These are phyloP conservation scores for Schizothecium vesticola DNA, from an alignment of 495 filamentous ascomycete genomes.

Conservation along the genomic window DNA sequence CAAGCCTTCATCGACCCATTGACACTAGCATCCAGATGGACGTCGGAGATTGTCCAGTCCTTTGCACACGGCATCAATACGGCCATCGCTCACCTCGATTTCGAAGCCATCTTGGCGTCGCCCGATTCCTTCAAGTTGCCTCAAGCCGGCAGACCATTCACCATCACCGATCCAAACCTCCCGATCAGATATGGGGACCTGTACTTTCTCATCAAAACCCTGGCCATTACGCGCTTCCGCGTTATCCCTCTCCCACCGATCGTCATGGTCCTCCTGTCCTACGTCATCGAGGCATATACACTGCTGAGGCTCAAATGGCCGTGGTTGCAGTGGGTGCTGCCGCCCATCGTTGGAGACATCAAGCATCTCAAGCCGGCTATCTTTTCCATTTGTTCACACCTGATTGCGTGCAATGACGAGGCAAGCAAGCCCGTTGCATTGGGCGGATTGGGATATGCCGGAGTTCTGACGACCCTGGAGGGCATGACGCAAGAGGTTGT, in stretches of 20 bases:
- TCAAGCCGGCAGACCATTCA: conserved; percentile 38
- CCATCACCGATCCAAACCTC: conserved; percentile 37
- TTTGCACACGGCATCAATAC: conserved; percentile 56
- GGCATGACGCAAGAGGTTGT: conserved; percentile 50
- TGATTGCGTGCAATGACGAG: conserved; percentile 44
- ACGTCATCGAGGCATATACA: conserved; percentile 46
- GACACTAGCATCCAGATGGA: conserved; percentile 38
- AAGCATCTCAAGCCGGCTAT: conserved; percentile 49
- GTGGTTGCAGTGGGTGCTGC: conserved; percentile 40
- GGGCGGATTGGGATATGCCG: conserved; percentile 49
- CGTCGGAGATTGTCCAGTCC: conserved; percentile 44
- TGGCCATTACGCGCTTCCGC: conserved; percentile 29
- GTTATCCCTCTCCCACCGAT: conserved; percentile 36
- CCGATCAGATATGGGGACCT: conserved; percentile 32
- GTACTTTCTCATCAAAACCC: conserved; percentile 21
- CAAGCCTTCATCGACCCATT: background rate
- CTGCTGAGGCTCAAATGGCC: conserved; percentile 38
- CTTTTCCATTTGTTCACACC: conserved; percentile 48
- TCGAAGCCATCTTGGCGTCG: conserved; percentile 38
- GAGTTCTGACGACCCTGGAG: conserved; percentile 48
- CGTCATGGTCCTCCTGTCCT: conserved; percentile 42
- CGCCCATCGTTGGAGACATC: conserved; percentile 37
- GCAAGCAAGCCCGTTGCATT: conserved; percentile 36
- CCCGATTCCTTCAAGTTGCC: conserved; percentile 18
- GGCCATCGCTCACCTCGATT: conserved; percentile 54